phyloP scores from a whole-genome alignment of 345 rosid genomes.

The Linum usitatissimum region DNA sequence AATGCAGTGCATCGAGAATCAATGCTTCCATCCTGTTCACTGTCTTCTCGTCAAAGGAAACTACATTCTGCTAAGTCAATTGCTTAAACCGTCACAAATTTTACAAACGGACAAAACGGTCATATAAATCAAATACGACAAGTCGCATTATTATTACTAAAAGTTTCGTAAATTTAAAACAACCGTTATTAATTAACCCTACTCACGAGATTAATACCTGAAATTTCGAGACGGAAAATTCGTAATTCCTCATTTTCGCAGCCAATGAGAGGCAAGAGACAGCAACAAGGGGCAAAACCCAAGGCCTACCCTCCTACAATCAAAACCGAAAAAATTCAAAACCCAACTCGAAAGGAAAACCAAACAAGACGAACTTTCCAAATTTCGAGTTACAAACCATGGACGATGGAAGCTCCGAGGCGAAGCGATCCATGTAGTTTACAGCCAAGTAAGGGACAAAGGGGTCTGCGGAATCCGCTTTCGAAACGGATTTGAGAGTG shows the following conservation, averaged over 20 bases:
- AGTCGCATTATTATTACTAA: no score
- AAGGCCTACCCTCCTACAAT: constrained; percentile 34
- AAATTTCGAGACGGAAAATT: constrained; percentile 22
- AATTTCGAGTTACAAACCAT: constrained; percentile 20
- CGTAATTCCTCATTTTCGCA: constrained; percentile 33
- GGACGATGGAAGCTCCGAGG: constrained; percentile 13
- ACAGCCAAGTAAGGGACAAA: constrained; percentile 34
- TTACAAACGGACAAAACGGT: no score
- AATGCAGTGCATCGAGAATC: constrained; percentile 42
- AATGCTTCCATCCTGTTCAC: constrained; percentile 47
- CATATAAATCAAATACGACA: no score
- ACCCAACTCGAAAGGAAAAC: neutral
- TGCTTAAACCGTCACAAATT: no score
- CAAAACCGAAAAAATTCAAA: neutral
- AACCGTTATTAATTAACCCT: no score
- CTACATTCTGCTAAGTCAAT: constrained; percentile 34
- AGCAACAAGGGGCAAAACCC: constrained; percentile 29
- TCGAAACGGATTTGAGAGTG: neutral
- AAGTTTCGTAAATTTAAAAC: no score
- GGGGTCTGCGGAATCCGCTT: constrained; percentile 9
- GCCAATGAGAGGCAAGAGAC: constrained; percentile 38
- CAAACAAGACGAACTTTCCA: neutral
- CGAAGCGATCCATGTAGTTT: constrained; percentile 45
- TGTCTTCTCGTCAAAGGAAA: constrained; percentile 25
- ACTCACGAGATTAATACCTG: constrained; percentile 18